Base-by-base conservation (phyloP, 441 rosid species). In the Gossypium gossypioides region DNA sequence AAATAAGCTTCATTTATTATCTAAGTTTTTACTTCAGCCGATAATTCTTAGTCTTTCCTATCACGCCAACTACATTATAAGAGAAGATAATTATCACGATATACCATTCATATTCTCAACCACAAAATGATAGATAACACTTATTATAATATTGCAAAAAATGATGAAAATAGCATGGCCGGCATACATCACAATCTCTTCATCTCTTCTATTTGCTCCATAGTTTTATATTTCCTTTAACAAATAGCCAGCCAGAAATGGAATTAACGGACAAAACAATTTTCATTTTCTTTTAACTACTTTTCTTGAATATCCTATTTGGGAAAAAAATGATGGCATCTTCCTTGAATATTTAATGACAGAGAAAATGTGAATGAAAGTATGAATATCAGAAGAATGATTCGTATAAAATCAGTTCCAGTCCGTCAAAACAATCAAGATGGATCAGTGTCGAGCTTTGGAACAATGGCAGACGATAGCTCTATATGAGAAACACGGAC, bases 401-500 rank as follows among this genome's bases (percentile, higher is more conserved):
- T 70, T 50, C 54, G 64, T 63, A 66, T 75, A 58, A 55, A 84
- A 75, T 72, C 72, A 68, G 57, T 46, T 12, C 12, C 40, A 68
- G 71, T 63, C 50, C 62, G 71, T 69, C 50, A 72, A 69, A 73
- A 66, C 67, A 42, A 77, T 88, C 82, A 82, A 6, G 69, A 79
- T 32, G 85, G 77, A 44, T 85, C 89, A 21, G 77, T 81, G 2
- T 87, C 94, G 68, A 96, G 78, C 62, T 81, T 86, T 4, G 98
- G 98, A 63, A 88, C 92, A 57, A 90, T 83, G 19, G 98, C 97
- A 16, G 98, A 90, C 16, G 89, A 84, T 15, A 96, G 86, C 87
- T 90, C 97, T 77, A 96, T 74, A 73, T 93, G 98, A 55, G 97
- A 96, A 77, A 89, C 97, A 66, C 96, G 89, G 37, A 96, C 93